Evolutionary conservation across 768 basidiomycete species (phyloP), one percentile per base, ranked within the genome.

Genomic region (Collybia nuda): DNA sequence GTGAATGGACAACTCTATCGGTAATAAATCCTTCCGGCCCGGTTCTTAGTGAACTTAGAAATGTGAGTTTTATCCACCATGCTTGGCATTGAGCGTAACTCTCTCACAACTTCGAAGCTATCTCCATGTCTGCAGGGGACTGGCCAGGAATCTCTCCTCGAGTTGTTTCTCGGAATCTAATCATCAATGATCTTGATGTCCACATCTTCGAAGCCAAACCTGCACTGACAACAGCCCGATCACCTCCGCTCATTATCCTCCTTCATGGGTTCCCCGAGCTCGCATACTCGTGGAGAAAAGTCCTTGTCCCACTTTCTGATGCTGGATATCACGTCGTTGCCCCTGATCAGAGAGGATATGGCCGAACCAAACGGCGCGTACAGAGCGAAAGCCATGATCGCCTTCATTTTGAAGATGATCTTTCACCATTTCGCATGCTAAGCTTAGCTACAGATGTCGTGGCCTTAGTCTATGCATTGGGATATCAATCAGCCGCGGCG

Each of bases 251-350:
- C 12, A 57, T 85, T 40, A 47, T 86, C 24, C 77, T 87, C 19
- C 61, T 86, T 1, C 84, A 86, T 53, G 85, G 84, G 37, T 86
- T 86, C 60, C 84, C 84, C 8, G 84, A 86, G 57, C 70, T 86
- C 5, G 77, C 83, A 2, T 83, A 80, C 59, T 85, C 82, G 6
- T 86, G 82, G 82, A 72, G 85, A 12, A 81, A 82, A 52, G 51
- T 85, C 29, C 71, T 86, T 26, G 56, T 65, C 0, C 81, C 81
- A 0, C 70, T 86, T 21, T 61, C 78, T 0, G 55, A 65, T 4
- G 68, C 70, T 2, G 84, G 84, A 1, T 85, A 78, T 63, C 73
- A 78, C 47, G 83, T 85, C 58, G 77, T 86, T 40, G 84, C 84
- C 0, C 82, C 82, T 6, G 85, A 88, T 57, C 70, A 77, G 40